phyloP scores from a whole-genome alignment of 257 asterid species.

The Asclepias syriaca region DNA sequence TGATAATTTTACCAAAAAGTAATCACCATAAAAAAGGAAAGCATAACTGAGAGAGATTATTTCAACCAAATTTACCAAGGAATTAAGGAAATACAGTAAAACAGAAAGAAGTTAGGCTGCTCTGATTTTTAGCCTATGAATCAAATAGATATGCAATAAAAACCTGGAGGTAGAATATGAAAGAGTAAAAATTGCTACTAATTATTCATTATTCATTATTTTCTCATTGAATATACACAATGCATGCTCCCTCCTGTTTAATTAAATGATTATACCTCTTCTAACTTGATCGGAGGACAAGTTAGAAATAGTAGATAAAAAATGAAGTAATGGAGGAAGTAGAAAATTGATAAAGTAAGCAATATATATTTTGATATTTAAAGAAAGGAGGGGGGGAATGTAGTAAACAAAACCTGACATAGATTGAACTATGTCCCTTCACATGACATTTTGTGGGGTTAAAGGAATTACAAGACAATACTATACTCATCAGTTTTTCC shows the following conservation, averaged over 20 bases:
- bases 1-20: neutral
- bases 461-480: neutral
- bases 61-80: neutral
- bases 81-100: neutral
- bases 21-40: neutral
- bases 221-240: no score
- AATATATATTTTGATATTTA: no score
- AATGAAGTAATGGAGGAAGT: no score
- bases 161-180: neutral
- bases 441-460: neutral
- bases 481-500: no score
- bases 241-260: no score
- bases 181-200: no score
- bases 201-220: no score
- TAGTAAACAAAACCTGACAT: neutral
- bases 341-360: no score
- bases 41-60: neutral
- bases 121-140: neutral
- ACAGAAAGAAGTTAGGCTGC: neutral
- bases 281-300: no score
- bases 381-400: no score
- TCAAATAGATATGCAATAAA: neutral
- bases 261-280: no score
- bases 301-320: no score
- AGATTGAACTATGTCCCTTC: neutral